These are phyloP conservation scores for Xenoacremonium recifei DNA, from an alignment of 2,329 filamentous ascomycete genomes.

Conservation along the genomic window DNA sequence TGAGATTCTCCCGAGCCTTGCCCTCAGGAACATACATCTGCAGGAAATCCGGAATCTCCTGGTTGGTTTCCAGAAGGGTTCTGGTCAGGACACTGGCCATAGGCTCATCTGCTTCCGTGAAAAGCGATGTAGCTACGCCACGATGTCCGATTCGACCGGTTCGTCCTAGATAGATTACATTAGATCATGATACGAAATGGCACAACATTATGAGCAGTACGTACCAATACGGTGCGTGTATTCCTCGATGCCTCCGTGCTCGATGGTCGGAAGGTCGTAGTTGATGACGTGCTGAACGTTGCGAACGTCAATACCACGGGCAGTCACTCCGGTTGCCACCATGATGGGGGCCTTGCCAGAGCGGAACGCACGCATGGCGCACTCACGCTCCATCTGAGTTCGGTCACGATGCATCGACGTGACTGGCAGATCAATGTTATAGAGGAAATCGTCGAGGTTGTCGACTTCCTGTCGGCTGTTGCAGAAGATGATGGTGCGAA, in stretches of 20 bases:
- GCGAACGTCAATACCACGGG: constrained; percentile 84
- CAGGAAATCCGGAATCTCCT: constrained; percentile 81
- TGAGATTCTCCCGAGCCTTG: constrained; percentile 42
- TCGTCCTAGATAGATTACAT: constrained; percentile 56
- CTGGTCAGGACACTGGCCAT: constrained; percentile 75
- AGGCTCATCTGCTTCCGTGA: constrained; percentile 71
- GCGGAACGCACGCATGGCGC: constrained; percentile 84
- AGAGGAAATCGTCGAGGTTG: constrained; percentile 83
- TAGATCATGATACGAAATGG: not conserved
- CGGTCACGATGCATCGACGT: constrained; percentile 88
- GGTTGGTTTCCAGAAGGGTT: constrained; percentile 75
- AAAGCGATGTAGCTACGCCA: constrained; percentile 87
- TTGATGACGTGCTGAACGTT: constrained; percentile 93
- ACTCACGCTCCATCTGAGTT: constrained; percentile 88
- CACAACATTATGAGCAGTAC: constrained; percentile 23
- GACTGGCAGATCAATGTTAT: constrained; percentile 73
- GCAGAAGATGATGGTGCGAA: constrained; percentile 85
- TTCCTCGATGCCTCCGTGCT: constrained; percentile 86
- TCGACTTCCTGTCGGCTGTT: constrained; percentile 79
- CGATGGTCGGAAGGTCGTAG: constrained; percentile 74
- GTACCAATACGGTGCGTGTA: constrained; percentile 93
- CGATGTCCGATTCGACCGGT: constrained; percentile 90
- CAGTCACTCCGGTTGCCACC: constrained; percentile 81
- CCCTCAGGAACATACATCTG: constrained; percentile 60
- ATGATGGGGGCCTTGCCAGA: constrained; percentile 73